These are phyloP conservation scores for Cordyceps sp. DNA, from an alignment of 2,329 filamentous ascomycete species.

Conservation along the genomic window DNA sequence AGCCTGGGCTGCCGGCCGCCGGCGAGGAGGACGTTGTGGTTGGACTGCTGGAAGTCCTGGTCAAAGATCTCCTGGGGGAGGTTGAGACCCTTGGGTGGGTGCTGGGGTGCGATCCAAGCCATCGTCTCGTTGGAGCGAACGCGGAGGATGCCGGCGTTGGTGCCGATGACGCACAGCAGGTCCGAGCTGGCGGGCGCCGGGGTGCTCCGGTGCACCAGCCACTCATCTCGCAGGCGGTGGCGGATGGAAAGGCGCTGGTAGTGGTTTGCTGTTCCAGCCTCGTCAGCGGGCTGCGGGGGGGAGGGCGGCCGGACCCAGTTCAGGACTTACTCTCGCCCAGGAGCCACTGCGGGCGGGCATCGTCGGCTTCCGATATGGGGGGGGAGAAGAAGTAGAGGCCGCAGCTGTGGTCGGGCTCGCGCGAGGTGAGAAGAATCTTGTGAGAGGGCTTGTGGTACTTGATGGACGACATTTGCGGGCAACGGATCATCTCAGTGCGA, in stretches of 20 bases:
- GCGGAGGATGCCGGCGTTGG: slow-evolving; percentile 27
- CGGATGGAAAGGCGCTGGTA: slow-evolving; percentile 15
- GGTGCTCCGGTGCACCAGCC: slow-evolving; percentile 22
- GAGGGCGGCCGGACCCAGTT: too few species aligned
- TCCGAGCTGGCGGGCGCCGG: slow-evolving; percentile 22
- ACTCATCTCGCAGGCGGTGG: slow-evolving; percentile 10
- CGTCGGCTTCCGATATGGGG: slow-evolving; percentile 9
- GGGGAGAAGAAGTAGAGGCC: slow-evolving; percentile 23
- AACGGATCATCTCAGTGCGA: slow-evolving; percentile 19
- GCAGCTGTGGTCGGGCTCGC: slow-evolving; percentile 12
- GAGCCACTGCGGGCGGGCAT: slow-evolving; percentile 18
- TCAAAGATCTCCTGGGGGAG: slow-evolving; percentile 25
- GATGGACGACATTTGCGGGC: slow-evolving; percentile 26
- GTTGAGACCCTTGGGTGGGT: slow-evolving; percentile 6
- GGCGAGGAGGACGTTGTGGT: slow-evolving; percentile 29
- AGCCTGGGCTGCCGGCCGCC: slow-evolving; percentile 32
- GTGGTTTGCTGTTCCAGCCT: slow-evolving; percentile 9
- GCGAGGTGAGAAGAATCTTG: slow-evolving; percentile 25
- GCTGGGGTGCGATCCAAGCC: slow-evolving; percentile 15
- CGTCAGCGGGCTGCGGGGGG: neutral
- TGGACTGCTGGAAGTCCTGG: slow-evolving; percentile 26
- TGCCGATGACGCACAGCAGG: slow-evolving; percentile 29
- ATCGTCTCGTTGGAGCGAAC: slow-evolving; percentile 15
- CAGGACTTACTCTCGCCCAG: slow-evolving; percentile 18
- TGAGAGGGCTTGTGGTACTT: slow-evolving; percentile 25